Evolutionary conservation across 805 yeast genomes (phyloP).

Genomic region (Kazachstania kunashirensis): DNA sequence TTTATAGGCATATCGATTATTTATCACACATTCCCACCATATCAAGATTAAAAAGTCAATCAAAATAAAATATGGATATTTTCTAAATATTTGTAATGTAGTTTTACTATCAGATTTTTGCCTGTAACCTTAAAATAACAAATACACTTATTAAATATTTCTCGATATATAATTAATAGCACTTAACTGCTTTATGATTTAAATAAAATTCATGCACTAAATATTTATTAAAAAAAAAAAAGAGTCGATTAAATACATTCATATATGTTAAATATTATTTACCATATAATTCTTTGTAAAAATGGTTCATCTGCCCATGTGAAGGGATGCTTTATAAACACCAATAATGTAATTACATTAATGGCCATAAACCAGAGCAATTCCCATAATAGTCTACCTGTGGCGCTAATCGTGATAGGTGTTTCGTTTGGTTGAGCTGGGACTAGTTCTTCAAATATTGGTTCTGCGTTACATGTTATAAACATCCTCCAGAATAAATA

Average conservation of each 20-base stretch:
- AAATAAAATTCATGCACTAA: too few species aligned
- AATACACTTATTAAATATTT: too few species aligned
- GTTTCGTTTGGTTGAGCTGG: slow-evolving; percentile 10
- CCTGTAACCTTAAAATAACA: too few species aligned
- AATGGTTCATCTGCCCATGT: slow-evolving; percentile 54
- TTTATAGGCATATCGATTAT: too few species aligned
- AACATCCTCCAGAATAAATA: slow-evolving; percentile 63
- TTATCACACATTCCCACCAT: too few species aligned
- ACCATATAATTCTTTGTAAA: slow-evolving; percentile 86
- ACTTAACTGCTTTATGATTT: too few species aligned
- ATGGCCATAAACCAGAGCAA: slow-evolving; percentile 51
- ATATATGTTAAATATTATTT: slow-evolving; percentile 1
- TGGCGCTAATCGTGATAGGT: slow-evolving; percentile 16
- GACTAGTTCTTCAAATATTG: slow-evolving; percentile 21
- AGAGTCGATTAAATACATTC: not conserved
- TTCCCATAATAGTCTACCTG: slow-evolving; percentile 41
- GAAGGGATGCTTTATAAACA: slow-evolving; percentile 57
- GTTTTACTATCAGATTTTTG: too few species aligned
- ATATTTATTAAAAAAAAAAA: too few species aligned
- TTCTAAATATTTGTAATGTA: too few species aligned
- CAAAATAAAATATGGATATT: too few species aligned
- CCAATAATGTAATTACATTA: slow-evolving; percentile 40
- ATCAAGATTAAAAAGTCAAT: too few species aligned
- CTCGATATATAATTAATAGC: not conserved
- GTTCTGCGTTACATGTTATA: slow-evolving; percentile 33